Evolutionary conservation across 116 monocot species (phyloP), one percentile per base, ranked within the genome.

Genomic region (Zostera marina): DNA sequence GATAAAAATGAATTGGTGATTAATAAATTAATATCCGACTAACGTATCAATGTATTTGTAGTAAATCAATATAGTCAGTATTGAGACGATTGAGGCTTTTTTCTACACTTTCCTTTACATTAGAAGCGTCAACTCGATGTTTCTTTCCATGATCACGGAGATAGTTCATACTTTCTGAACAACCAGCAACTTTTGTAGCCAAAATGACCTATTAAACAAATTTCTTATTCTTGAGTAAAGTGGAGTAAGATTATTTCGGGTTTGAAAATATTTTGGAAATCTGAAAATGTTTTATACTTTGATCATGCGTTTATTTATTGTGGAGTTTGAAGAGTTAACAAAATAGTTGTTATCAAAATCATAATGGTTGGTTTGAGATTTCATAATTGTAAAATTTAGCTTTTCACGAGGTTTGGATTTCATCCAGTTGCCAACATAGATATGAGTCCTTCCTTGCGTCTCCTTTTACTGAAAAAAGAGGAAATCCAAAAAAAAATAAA

Each of bases 31-130:
- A 55, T 1, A 22, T 2, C 39, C 14, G 5, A 0, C 38, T 56
- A 38, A 7, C 0, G 11, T 15, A 88, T 88, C 94, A 96, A 65
- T 96, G 94, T 71, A 88, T 96, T 73, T 96, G 94, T 32, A 88
- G 75, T 49, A 96, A 76, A 67, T 96, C 94, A 58, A 96, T 85
- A 68, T 88, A 88, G 70, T 96, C 94, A 32, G 94, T 94, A 14
- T 76, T 73, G 15, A 94, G 71, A 22, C 88, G 77, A 67, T 77
- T 75, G 40, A 96, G 88, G 68, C 85, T 96, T 66, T 91, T 94
- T 62, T 93, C 87, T 19, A 94, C 88, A 71, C 94, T 84, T 56
- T 88, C 94, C 69, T 72, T 94, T 20, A 94, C 81, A 58, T 88
- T 94, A 60, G 78, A 68, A 68, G 77, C 82, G 71, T 88, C 88